phyloP scores from a whole-genome alignment of 2,329 filamentous ascomycete genomes.

The Colletotrichum ledebouriae region DNA sequence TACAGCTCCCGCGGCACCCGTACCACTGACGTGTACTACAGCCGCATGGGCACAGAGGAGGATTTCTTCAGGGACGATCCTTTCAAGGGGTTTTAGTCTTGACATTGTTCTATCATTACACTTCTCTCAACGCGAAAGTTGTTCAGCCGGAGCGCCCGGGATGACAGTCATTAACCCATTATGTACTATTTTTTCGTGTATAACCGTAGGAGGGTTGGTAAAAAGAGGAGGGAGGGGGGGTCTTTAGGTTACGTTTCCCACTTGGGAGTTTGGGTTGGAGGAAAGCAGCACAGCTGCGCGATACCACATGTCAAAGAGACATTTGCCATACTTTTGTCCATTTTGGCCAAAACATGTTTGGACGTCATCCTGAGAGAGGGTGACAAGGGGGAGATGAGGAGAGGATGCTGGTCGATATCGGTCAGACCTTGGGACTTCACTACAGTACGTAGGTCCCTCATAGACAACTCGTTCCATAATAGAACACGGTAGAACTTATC shows the following conservation, averaged over 20 bases:
- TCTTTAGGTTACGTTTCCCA: slow-evolving; percentile 6
- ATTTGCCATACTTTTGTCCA: slow-evolving; percentile 6
- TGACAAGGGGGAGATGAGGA: neutral
- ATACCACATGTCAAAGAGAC: slow-evolving; percentile 18
- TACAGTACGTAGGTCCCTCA: slow-evolving; percentile 28
- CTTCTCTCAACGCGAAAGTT: slow-evolving; percentile 23
- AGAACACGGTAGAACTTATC: neutral
- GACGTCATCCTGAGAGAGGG: slow-evolving; percentile 19
- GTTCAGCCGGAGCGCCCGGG: slow-evolving; percentile 21
- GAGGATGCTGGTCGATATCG: neutral
- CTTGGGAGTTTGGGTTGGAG: slow-evolving; percentile 18
- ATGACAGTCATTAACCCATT: slow-evolving; percentile 37
- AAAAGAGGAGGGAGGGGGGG: neutral
- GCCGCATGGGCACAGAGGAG: slow-evolving; percentile 64
- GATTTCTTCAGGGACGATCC: slow-evolving; percentile 72
- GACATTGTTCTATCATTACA: slow-evolving; percentile 17
- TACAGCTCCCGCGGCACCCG: slow-evolving; percentile 61
- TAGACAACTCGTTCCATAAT: slow-evolving; percentile 2
- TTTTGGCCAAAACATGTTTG: slow-evolving; percentile 1
- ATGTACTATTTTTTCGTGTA: slow-evolving; percentile 39
- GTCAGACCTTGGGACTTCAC: neutral
- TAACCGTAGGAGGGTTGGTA: neutral
- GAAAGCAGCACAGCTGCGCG: slow-evolving; percentile 13
- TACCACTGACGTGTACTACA: slow-evolving; percentile 64
- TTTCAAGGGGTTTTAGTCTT: slow-evolving; percentile 70